Evolutionary conservation across 352 stramenopile species (phyloP).

Genomic region (Globisporangium camurandrum): DNA sequence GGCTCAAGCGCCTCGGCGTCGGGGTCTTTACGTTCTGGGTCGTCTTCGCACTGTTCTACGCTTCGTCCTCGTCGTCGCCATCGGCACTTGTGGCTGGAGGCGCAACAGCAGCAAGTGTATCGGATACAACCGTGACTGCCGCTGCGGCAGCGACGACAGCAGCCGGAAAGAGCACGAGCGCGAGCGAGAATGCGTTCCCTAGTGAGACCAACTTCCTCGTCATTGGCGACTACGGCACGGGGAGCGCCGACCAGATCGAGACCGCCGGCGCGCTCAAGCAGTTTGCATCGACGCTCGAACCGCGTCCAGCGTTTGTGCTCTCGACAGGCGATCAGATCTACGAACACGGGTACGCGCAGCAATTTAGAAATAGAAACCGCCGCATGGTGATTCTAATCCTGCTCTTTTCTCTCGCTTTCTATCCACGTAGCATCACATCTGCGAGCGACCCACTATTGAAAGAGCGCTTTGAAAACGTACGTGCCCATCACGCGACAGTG

Average conservation of each 20-base stretch:
- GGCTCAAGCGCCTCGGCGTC: constrained; percentile 48
- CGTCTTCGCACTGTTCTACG: constrained; percentile 50
- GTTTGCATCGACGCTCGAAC: constrained; percentile 45
- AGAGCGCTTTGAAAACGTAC: constrained; percentile 72
- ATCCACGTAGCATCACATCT: constrained; percentile 39
- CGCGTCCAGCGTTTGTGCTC: constrained; percentile 63
- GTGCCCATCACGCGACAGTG: not conserved
- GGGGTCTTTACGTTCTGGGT: constrained; percentile 50
- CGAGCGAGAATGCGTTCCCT: constrained; percentile 38
- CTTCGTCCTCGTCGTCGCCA: not conserved
- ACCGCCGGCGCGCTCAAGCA: constrained; percentile 57
- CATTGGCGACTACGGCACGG: constrained; percentile 78
- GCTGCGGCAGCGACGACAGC: not conserved
- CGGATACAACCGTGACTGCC: too few species aligned
- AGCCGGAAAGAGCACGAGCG: constrained; percentile 6
- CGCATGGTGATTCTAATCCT: too few species aligned
- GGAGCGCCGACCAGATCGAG: constrained; percentile 44
- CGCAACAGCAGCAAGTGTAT: not conserved
- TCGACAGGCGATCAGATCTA: constrained; percentile 86
- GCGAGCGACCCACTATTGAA: constrained; percentile 45
- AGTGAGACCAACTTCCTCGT: constrained; percentile 67
- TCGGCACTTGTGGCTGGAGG: not conserved
- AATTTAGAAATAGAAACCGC: constrained; percentile 1
- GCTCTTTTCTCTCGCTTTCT: not conserved
- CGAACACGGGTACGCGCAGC: constrained; percentile 50